These are phyloP conservation scores for Hydnomerulius pinastri DNA, from an alignment of 768 basidiomycete species.

Conservation along the genomic window DNA sequence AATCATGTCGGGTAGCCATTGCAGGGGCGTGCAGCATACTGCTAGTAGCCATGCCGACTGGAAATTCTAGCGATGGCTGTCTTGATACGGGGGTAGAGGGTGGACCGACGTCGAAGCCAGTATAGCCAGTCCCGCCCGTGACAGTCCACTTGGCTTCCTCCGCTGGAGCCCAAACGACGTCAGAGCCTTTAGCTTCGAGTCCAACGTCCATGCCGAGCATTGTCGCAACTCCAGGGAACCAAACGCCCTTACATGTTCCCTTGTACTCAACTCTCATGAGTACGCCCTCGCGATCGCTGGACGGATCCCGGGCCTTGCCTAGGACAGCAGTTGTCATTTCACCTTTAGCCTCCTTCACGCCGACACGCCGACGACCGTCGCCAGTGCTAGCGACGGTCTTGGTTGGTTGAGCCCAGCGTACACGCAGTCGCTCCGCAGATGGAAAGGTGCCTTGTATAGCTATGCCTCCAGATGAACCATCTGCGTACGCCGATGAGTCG, in stretches of 20 bases:
- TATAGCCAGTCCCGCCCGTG: conserved; percentile 65
- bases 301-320: conserved; percentile 46
- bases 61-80: conserved; percentile 52
- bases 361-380: conserved; percentile 66
- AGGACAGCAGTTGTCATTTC: conserved; percentile 65
- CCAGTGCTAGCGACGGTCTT: conserved; percentile 42
- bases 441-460: conserved; percentile 79
- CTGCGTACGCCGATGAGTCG: conserved; percentile 57
- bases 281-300: conserved; percentile 49
- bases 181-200: conserved; percentile 67
- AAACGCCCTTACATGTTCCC: conserved; percentile 72
- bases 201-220: conserved; percentile 76
- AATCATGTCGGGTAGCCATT: conserved; percentile 38
- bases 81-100: conserved; percentile 42
- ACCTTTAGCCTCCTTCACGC: conserved; percentile 66
- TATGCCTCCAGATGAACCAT: conserved; percentile 58
- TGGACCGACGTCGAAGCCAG: conserved; percentile 64
- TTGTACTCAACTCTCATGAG: conserved; percentile 70
- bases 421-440: conserved; percentile 70
- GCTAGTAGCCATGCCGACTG: conserved; percentile 18
- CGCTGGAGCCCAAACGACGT: conserved; percentile 65
- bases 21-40: conserved; percentile 22
- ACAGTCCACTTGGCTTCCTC: conserved; percentile 58
- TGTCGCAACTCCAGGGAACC: conserved; percentile 84
- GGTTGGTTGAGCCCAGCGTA: conserved; percentile 75